These are phyloP conservation scores for Claviceps spartinae DNA, from an alignment of 2,329 filamentous ascomycete genomes.

Conservation along the genomic window DNA sequence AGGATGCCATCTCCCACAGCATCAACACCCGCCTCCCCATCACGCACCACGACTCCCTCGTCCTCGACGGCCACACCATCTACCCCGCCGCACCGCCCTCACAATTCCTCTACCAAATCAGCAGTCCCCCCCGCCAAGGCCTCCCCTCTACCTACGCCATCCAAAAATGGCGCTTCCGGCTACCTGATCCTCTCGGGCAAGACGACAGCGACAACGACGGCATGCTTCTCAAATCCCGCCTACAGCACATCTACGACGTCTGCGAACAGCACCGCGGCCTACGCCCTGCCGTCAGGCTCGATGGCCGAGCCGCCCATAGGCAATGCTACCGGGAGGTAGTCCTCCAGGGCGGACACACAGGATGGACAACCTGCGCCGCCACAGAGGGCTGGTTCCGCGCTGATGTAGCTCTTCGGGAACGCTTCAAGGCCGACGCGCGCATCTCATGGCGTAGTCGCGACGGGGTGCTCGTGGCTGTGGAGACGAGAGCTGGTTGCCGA, in stretches of 20 bases:
- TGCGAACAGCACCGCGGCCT: constrained; percentile 1
- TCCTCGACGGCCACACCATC: constrained; percentile 11
- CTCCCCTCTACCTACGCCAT: constrained; percentile 10
- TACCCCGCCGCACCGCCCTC: constrained; percentile 10
- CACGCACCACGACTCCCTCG: constrained; percentile 5
- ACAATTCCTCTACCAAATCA: constrained; percentile 14
- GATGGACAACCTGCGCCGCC: constrained; percentile 11
- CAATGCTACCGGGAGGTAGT: constrained; percentile 9
- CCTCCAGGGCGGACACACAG: constrained; percentile 9
- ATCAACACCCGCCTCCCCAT: constrained; percentile 1
- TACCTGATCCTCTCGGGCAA: constrained; percentile 2
- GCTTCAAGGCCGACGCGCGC: constrained; percentile 11
- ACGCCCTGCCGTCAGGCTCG: constrained; percentile 9
- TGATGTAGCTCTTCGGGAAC: constrained; percentile 9
- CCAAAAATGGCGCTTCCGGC: constrained; percentile 15
- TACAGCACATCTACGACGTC: constrained; percentile 19
- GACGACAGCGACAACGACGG: neutral
- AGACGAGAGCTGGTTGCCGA: constrained; percentile 12
- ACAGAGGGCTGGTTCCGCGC: constrained; percentile 12
- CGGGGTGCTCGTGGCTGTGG: constrained; percentile 13
- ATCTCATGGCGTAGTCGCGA: constrained; percentile 13
- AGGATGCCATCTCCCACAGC: constrained; percentile 1
- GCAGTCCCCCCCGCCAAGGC: constrained; percentile 11
- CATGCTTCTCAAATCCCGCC: constrained; percentile 9
- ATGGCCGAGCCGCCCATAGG: constrained; percentile 11